Evolutionary conservation across 345 rosid genomes (phyloP).

Genomic region (Hibiscus syriacus): DNA sequence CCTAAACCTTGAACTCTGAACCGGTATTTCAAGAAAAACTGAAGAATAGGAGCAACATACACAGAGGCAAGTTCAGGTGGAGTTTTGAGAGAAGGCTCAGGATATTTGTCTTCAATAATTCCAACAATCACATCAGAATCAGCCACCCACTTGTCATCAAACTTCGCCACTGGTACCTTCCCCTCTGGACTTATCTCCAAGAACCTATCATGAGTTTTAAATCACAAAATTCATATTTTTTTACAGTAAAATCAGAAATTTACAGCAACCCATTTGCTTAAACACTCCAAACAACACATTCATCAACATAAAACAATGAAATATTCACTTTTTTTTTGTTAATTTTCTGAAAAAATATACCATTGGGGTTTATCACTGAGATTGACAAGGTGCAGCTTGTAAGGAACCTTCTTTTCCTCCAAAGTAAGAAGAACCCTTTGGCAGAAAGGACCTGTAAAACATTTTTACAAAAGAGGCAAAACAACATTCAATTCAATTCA

Average conservation of each 20-base stretch:
- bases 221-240: background rate
- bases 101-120: slow-evolving; percentile 72
- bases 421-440: slow-evolving; percentile 62
- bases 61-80: slow-evolving; percentile 61
- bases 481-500: background rate
- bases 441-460: slow-evolving; percentile 59
- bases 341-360: slow-evolving; percentile 21
- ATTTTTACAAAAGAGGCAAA: background rate
- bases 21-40: background rate
- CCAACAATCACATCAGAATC: slow-evolving; percentile 84
- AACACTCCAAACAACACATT: background rate
- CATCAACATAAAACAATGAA: background rate
- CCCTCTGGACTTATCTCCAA: slow-evolving; percentile 71
- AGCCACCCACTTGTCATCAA: slow-evolving; percentile 74
- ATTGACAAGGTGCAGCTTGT: slow-evolving; percentile 53
- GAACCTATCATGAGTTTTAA: slow-evolving; percentile 40
- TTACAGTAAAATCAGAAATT: background rate
- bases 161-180: slow-evolving; percentile 69
- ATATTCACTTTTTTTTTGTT: background rate
- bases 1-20: too few species aligned
- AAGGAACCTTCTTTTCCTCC: slow-evolving; percentile 78
- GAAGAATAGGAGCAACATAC: slow-evolving; percentile 22
- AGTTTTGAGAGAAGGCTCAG: slow-evolving; percentile 60
- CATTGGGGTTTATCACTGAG: slow-evolving; percentile 67
- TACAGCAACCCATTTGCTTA: slow-evolving; percentile 13